Base-by-base conservation (phyloP, 371 early-diverging fungal genomes). In the Mortierella sp. region DNA sequence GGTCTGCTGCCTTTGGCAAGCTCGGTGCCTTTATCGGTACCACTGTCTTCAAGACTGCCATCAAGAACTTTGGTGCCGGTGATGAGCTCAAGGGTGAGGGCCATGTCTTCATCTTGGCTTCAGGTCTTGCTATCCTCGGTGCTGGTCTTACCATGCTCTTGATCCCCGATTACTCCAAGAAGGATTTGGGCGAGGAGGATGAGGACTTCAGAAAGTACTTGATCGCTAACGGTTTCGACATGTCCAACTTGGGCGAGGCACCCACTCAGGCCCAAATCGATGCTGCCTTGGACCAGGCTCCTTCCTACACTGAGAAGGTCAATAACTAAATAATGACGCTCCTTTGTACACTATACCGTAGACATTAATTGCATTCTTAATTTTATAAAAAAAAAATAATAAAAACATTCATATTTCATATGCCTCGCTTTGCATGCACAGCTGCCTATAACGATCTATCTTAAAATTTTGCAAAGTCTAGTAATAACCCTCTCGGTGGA, bases 1-100 rank as follows among this genome's bases (percentile, higher is more conserved):
- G 90, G 77, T 88, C 90, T 24, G 92, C 92, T 49, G 89, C 88
- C 37, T 66, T 89, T 30, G 89, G 89, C 30, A 89, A 89, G 71
- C 74, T 86, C 26, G 89, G 89, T 51, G 89, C 89, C 14, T 86
- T 86, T 43, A 83, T 87, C 55, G 89, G 90, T 22, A 89, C 89
- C 8, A 74, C 81, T 30, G 87, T 85, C 28, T 88, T 89, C 70
- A 84, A 86, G 71, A 85, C 89, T 5, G 85, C 88, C 18, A 75
- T 86, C 28, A 64, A 64, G 5, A 73, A 83, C n/a, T 76, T 88
- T 52, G 83, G 84, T 3, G 43, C 67, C n/a, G 87, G 86, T n/a
- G 85, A 87, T 60, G 47, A 64, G 8, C 69, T 69, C 54, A 64
- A 78, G 52, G 88, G 86, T 18, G 83, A 86, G 64, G 83, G 87